Conservation (phyloP, 768 basidiomycete species). For the Hydnomerulius pinastri region DNA sequence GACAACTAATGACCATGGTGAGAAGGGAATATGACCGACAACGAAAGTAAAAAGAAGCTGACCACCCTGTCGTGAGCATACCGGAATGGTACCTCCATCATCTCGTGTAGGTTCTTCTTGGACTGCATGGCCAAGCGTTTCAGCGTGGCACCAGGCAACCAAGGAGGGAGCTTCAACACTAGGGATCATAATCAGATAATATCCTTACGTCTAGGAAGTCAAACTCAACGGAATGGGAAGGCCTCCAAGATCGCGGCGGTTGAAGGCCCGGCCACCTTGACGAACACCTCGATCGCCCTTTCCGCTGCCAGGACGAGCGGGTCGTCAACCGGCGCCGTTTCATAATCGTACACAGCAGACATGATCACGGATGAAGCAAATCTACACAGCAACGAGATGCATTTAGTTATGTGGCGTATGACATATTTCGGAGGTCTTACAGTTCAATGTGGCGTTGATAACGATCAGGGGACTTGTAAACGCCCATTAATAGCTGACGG, state of each 20-base stretch:
- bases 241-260: constrained; percentile 31
- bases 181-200: constrained; percentile 11
- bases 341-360: constrained; percentile 36
- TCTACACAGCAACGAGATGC: constrained; percentile 16
- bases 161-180: constrained; percentile 32
- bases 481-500: constrained; percentile 22
- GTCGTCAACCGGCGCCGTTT: constrained; percentile 28
- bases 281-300: constrained; percentile 27
- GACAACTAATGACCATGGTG: constrained; percentile 12
- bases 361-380: constrained; percentile 34
- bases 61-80: constrained; percentile 31
- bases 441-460: constrained; percentile 33
- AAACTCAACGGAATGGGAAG: constrained; percentile 33
- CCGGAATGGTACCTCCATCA: constrained; percentile 31
- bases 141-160: constrained; percentile 39
- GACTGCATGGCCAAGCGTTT: constrained; percentile 32
- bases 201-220: constrained; percentile 2
- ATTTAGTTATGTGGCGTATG: constrained; percentile 2
- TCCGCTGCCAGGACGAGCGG: constrained; percentile 32
- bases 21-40: not conserved
- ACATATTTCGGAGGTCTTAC: constrained; percentile 17
- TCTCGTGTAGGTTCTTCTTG: constrained; percentile 27
- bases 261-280: constrained; percentile 24
- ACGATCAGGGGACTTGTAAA: constrained; percentile 24
- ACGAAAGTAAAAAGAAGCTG: not conserved